Base-by-base conservation (phyloP, 768 basidiomycete species). In the Russula sp. region DNA sequence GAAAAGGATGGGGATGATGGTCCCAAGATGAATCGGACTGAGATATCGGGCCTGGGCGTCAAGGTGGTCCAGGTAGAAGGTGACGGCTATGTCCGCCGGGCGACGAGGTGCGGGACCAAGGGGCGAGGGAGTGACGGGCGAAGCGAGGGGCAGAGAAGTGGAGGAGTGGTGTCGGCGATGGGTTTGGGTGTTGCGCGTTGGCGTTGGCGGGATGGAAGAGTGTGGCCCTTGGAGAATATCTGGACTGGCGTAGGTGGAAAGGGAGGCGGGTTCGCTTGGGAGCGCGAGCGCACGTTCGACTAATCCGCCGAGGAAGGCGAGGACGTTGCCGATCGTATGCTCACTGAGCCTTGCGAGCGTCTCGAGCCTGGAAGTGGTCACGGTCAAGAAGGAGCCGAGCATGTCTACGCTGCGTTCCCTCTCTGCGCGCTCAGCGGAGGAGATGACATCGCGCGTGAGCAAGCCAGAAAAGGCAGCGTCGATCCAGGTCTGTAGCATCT, bases 1-100 rank as follows among this genome's bases (percentile, higher is more conserved):
- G 68, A 90, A 87, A n/a, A 92, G 80, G 38, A 87, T 75, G 0
- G 87, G 85, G n/a, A 90, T 75, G 56, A 90, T 83, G 39, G 73
- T 67, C 13, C 73, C 70, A 39, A 90, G 78, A 67, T 80, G 78
- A 11, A 72, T 72, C 7, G 84, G 79, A 6, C 84, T 76, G 16
- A 90, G 75, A 16, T 77, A 78, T 68, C 85, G 85, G 49, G 84
- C 73, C 61, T 86, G 83, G 1, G 80, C 76, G n/a, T 75, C 73
- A 11, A 90, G 78, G 69, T 88, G 83, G 62, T 76, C 76, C 18
- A 90, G 77, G 69, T 87, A 90, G 47, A 88, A 75, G 10, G 77
- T 71, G 42, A 83, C 79, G 25, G 84, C 83, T 46, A 87, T 74
- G 64, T 89, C 86, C n/a, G 81, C 78, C 1, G 86, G 83, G 22